Base-by-base conservation (phyloP, 768 basidiomycete genomes). In the Leccinum broughii region DNA sequence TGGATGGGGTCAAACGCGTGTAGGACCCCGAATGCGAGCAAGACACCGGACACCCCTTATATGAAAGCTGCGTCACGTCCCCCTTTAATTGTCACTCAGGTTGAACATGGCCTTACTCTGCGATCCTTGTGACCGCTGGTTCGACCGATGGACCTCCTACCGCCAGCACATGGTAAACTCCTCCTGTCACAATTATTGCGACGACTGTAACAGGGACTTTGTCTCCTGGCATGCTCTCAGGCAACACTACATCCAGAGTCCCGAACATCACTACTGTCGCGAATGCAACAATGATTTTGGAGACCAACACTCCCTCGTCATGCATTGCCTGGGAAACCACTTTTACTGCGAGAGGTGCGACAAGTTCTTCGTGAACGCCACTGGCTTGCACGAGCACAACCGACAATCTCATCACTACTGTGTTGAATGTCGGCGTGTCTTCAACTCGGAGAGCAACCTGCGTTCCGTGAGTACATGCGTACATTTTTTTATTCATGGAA, bases 191-290 rank as follows among this genome's bases (percentile, higher is more conserved):
- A 60, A 81, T 61, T 30, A 75, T 35, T 88, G 87, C 64, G 4
- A 70, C 11, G 66, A 73, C 10, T 88, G 86, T 62, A 54, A 76
- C 0, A 24, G 37, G 9, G 84, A 86, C 62, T 87, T 87, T 66
- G 4, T 64, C 0, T 68, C 80, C 0, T 62, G 62, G 62, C 3
- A 0, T 1, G 78, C 66, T 0, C 78, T 83, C 59, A 75, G 72
- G 58, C 76, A 84, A 58, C 87, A 89, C 68, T 85, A 70, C 63
- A 75, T 81, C 26, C 77, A 85, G 56, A 84, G 81, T 65, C 71
- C 74, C 6, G 26, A 14, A 0, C 87, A 87, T 56, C 13, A 68
- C 44, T 88, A 81, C 60, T 89, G 88, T 68, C 80, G 81, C 57
- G 39, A 64, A 20, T 88, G 87, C 69, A 56, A 80, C 32, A 57